These are phyloP conservation scores for Aspergillus unguis DNA, from an alignment of 2,329 filamentous ascomycete genomes.

Conservation along the genomic window DNA sequence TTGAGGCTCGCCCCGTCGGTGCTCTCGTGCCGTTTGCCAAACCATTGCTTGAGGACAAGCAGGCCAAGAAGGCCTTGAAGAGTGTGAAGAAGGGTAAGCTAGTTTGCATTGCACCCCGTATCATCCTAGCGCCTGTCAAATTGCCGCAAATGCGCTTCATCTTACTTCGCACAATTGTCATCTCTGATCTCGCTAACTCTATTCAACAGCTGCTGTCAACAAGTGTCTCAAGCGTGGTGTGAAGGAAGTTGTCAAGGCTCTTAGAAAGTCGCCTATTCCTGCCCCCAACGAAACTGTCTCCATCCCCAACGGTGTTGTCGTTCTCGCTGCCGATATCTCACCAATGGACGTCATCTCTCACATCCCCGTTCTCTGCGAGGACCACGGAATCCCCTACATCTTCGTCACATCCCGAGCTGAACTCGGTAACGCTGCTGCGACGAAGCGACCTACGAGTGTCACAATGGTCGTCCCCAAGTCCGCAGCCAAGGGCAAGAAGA, in stretches of 20 bases:
- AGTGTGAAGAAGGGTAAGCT: constrained; percentile 50
- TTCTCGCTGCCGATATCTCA: constrained; percentile 95
- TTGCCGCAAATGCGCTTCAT: neutral
- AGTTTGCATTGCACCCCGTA: neutral
- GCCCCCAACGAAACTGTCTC: constrained; percentile 61
- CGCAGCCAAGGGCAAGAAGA: constrained; percentile 50
- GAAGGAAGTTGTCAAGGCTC: constrained; percentile 97
- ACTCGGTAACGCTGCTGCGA: constrained; percentile 87
- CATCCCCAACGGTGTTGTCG: constrained; percentile 69
- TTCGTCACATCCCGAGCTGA: constrained; percentile 91
- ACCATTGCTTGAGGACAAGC: constrained; percentile 50
- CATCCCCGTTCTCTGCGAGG: constrained; percentile 95
- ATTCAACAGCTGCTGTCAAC: constrained; percentile 74
- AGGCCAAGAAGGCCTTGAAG: constrained; percentile 51
- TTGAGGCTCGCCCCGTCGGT: constrained; percentile 39
- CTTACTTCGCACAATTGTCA: neutral
- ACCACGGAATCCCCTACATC: constrained; percentile 95
- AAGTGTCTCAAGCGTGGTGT: constrained; percentile 96
- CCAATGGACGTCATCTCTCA: constrained; percentile 99
- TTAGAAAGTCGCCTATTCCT: constrained; percentile 80
- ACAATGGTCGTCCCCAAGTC: constrained; percentile 70
- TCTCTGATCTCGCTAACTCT: constrained; percentile 15
- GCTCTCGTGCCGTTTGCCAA: constrained; percentile 51
- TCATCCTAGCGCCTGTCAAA: neutral
- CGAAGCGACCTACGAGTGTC: constrained; percentile 93